phyloP scores from a whole-genome alignment of 352 stramenopile species.

The Globisporangium paddicum region DNA sequence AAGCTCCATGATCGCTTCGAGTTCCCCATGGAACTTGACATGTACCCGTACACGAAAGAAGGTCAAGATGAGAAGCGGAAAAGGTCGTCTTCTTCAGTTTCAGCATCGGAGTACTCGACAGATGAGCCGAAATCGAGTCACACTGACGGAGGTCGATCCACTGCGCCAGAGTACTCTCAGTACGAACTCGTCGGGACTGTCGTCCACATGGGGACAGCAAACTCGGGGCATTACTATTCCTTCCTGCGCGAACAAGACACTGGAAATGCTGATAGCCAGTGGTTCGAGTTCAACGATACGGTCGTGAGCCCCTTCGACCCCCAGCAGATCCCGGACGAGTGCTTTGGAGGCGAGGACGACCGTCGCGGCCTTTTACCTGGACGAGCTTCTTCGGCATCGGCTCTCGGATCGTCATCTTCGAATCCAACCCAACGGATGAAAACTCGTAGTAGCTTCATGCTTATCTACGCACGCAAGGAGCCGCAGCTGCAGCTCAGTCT shows the following conservation, averaged over 20 bases:
- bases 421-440: slow-evolving; percentile 44
- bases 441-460: slow-evolving; percentile 85
- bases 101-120: slow-evolving; percentile 3
- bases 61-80: slow-evolving; percentile 65
- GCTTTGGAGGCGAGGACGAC: slow-evolving; percentile 56
- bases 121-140: slow-evolving; percentile 12
- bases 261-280: slow-evolving; percentile 29
- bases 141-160: slow-evolving; percentile 23
- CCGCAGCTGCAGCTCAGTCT: slow-evolving; percentile 28
- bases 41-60: slow-evolving; percentile 89
- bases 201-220: slow-evolving; percentile 83
- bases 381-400: slow-evolving; percentile 9
- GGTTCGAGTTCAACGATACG: slow-evolving; percentile 89
- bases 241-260: slow-evolving; percentile 72
- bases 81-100: slow-evolving; percentile 21
- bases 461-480: slow-evolving; percentile 70
- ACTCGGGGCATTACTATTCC: slow-evolving; percentile 90
- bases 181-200: slow-evolving; percentile 87
- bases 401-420: slow-evolving; percentile 11
- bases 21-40: slow-evolving; percentile 88
- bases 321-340: slow-evolving; percentile 66
- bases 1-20: slow-evolving; percentile 95
- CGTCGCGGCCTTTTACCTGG: slow-evolving; percentile 4
- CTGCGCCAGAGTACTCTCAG: slow-evolving; percentile 73
- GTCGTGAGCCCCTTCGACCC: slow-evolving; percentile 75